Base-by-base conservation (phyloP, 1,284 basidiomycete genomes). In the Hypsizygus ulmarius region DNA sequence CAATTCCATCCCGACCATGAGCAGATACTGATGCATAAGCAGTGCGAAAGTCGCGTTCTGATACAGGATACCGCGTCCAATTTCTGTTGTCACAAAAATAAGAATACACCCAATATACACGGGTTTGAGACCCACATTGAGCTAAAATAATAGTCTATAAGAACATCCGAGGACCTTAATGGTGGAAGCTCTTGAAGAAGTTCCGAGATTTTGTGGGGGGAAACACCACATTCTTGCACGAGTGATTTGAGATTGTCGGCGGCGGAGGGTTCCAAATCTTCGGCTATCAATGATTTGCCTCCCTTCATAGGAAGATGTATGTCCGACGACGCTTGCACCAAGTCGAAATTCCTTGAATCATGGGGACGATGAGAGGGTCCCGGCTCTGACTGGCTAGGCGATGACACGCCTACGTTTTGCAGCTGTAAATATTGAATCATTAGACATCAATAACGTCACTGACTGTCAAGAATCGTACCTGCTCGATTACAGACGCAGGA, bases 41-140 rank as follows among this genome's bases (percentile, higher is more conserved):
- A 28, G 77, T 61, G 43, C 93, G 79, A 66, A 97, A 97, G 47
- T 91, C 85, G 40, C 79, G 78, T 58, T 96, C 93, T 39, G 91
- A 92, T 27, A 97, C 81, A 25, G 93, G 93, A 66, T 96, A 94
- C 33, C 93, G 82, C n/a, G 93, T 93, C 79, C 90, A 93, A 64
- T 97, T 97, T 66, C 94, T 93, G 58, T 14, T 33, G n/a, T 34
- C 18, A 12, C 38, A 47, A 25, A 39, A 39, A 42, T 38, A 50
- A 35, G 42, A 32, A 51, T 14, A 52, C 40, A 35, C 35, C 44
- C 12, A 30, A 18, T 12, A 47, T 37, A 39, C 35, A 32, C 47
- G 30, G 39, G 21, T 47, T 15, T 47, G 34, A 38, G 10, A 70
- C 84, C 61, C 58, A 89, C 88, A 91, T 79, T n/a, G 79, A 72